Evolutionary conservation across 345 rosid species (phyloP).

Genomic region (Abelmoschus esculentus): DNA sequence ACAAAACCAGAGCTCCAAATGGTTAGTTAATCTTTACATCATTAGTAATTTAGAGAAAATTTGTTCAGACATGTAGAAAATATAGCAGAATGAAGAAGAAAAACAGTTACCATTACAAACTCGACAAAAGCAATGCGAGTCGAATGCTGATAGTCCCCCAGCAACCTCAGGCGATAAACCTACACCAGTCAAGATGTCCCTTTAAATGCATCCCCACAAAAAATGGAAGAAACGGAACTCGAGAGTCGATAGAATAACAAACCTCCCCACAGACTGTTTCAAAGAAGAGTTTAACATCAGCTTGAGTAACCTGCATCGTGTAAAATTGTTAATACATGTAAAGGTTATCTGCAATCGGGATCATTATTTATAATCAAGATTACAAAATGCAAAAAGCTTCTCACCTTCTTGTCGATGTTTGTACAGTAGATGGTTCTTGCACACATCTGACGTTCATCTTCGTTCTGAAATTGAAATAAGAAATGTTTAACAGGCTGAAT

Average conservation of each 20-base stretch:
- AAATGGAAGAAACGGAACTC: not conserved
- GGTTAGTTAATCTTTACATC: no score
- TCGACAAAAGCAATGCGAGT: conserved; percentile 87
- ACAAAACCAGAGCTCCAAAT: no score
- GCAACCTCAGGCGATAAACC: conserved; percentile 75
- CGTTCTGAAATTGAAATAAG: conserved; percentile 39
- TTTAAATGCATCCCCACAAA: conserved; percentile 1
- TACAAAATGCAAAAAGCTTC: not conserved
- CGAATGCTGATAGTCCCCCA: conserved; percentile 75
- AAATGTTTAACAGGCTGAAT: not conserved
- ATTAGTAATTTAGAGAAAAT: no score
- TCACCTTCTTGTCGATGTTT: conserved; percentile 87
- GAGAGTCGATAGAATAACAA: conserved; percentile 15
- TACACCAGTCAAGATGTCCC: conserved; percentile 19
- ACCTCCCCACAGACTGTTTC: conserved; percentile 77
- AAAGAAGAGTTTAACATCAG: conserved; percentile 57
- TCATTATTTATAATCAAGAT: not conserved
- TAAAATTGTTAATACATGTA: not conserved
- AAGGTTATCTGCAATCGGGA: not conserved
- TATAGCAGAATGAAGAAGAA: not conserved
- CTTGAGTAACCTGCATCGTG: conserved; percentile 50
- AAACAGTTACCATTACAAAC: conserved; percentile 51
- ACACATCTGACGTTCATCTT: conserved; percentile 96
- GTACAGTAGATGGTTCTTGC: conserved; percentile 87
- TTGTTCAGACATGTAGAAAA: no score